Evolutionary conservation across 495 filamentous ascomycete genomes (phyloP).

Genomic region (Xylaria intraflava): DNA sequence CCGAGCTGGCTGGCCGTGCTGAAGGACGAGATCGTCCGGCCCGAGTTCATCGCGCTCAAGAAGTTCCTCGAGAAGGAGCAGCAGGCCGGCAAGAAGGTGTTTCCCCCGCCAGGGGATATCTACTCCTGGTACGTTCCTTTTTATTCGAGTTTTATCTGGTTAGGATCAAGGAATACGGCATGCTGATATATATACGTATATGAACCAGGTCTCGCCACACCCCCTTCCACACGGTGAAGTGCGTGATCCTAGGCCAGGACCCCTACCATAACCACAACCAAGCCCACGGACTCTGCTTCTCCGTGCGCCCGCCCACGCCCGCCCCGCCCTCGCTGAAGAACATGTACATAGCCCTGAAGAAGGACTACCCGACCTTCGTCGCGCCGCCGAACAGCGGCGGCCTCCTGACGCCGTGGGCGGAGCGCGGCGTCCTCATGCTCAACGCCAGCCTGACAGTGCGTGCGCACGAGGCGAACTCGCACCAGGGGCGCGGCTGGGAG

Average conservation of each 20-base stretch:
- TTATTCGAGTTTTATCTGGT: too few species aligned
- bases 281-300: constrained; percentile 93
- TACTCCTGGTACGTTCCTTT: constrained; percentile 72
- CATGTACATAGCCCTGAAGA: constrained; percentile 80
- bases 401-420: constrained; percentile 85
- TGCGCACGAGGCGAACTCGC: constrained; percentile 76
- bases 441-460: constrained; percentile 92
- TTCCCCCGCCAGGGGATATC: constrained; percentile 81
- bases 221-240: constrained; percentile 77
- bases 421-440: constrained; percentile 81
- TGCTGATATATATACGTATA: constrained; percentile 3
- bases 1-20: constrained; percentile 84
- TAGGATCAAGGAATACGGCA: neutral
- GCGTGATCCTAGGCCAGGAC: constrained; percentile 90
- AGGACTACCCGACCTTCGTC: constrained; percentile 77
- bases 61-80: constrained; percentile 76
- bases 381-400: constrained; percentile 70
- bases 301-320: constrained; percentile 77
- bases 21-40: constrained; percentile 70
- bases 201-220: constrained; percentile 74
- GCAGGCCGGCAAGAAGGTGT: constrained; percentile 64
- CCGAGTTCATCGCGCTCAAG: constrained; percentile 81
- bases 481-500: constrained; percentile 85
- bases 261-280: constrained; percentile 95
- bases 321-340: constrained; percentile 85